A percentile compares a stretch with the other conserved stretches of the same genome.
Evolutionary conservation across 352 stramenopile species (phyloP).

Genomic region (Phytophthora quininea): DNA sequence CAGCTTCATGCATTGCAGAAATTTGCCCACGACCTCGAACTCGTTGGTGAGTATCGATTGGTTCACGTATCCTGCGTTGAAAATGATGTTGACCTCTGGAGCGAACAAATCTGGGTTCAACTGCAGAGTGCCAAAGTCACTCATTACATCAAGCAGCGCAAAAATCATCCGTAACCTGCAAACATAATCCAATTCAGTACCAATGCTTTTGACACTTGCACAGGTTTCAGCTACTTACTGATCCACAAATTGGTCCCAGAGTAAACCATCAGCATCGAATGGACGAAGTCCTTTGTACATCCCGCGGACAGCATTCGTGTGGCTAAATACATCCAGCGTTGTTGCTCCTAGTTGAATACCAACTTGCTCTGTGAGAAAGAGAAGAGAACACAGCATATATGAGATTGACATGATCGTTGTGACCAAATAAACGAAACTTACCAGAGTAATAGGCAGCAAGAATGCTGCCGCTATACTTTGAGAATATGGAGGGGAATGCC

Average conservation of each 20-base stretch:
- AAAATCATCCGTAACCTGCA: slow-evolving; percentile 82
- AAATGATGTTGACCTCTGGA: slow-evolving; percentile 77
- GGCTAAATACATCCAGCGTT: slow-evolving; percentile 74
- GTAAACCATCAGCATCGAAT: slow-evolving; percentile 63
- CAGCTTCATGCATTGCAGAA: slow-evolving; percentile 80
- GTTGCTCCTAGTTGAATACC: slow-evolving; percentile 73
- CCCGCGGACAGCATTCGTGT: slow-evolving; percentile 68
- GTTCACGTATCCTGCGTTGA: slow-evolving; percentile 72
- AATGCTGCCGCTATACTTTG: slow-evolving; percentile 77
- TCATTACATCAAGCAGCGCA: slow-evolving; percentile 76
- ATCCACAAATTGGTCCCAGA: slow-evolving; percentile 70
- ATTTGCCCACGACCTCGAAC: slow-evolving; percentile 76
- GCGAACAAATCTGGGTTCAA: slow-evolving; percentile 72
- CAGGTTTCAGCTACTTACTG: slow-evolving; percentile 65
- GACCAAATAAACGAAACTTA: slow-evolving; percentile 17
- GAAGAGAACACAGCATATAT: background rate
- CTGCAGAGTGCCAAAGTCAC: slow-evolving; percentile 77
- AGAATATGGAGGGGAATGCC: slow-evolving; percentile 76
- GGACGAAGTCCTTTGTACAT: slow-evolving; percentile 79
- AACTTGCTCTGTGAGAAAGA: slow-evolving; percentile 78
- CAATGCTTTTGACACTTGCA: background rate
- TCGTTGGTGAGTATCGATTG: slow-evolving; percentile 75
- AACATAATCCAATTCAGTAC: slow-evolving; percentile 9
- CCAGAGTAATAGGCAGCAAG: slow-evolving; percentile 78
- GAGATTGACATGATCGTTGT: background rate